Conservation (phyloP, 352 stramenopile species). For the Globisporangium iwayamae region DNA sequence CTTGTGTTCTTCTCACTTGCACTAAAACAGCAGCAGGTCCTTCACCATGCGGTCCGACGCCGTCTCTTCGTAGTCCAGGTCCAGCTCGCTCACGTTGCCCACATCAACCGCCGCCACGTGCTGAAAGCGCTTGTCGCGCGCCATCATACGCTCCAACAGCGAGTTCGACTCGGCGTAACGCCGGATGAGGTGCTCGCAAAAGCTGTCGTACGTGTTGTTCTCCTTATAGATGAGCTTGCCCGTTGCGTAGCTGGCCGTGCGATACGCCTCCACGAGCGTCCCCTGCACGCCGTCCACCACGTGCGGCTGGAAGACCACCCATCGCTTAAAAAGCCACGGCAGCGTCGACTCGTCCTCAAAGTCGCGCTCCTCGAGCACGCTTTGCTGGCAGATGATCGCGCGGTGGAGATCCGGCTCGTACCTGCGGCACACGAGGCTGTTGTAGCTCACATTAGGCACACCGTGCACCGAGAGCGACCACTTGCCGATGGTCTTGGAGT, state of each 20-base stretch:
- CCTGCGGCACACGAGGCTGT: constrained; percentile 70
- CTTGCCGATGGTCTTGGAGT: constrained; percentile 82
- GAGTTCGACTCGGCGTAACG: constrained; percentile 83
- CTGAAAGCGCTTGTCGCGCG: constrained; percentile 66
- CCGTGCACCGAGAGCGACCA: constrained; percentile 83
- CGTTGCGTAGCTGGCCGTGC: constrained; percentile 81
- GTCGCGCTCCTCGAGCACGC: constrained; percentile 78
- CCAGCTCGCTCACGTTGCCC: constrained; percentile 25
- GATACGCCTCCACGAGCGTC: constrained; percentile 79
- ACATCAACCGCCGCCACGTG: constrained; percentile 38
- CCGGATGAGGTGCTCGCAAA: constrained; percentile 85
- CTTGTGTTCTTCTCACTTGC: not conserved
- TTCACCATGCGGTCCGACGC: constrained; percentile 85
- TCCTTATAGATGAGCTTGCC: constrained; percentile 85
- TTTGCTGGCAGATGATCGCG: constrained; percentile 83
- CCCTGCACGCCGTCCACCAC: constrained; percentile 70
- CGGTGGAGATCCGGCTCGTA: constrained; percentile 48
- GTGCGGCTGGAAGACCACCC: constrained; percentile 79
- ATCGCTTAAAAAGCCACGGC: constrained; percentile 86
- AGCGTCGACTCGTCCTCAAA: constrained; percentile 78
- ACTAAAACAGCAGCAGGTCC: constrained; percentile 77
- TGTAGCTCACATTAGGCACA: constrained; percentile 85
- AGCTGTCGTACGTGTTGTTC: constrained; percentile 88
- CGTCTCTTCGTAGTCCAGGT: constrained; percentile 47
- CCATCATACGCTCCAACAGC: constrained; percentile 82